Evolutionary conservation across 441 rosid genomes (phyloP).

Genomic region (Erodium texanum): DNA sequence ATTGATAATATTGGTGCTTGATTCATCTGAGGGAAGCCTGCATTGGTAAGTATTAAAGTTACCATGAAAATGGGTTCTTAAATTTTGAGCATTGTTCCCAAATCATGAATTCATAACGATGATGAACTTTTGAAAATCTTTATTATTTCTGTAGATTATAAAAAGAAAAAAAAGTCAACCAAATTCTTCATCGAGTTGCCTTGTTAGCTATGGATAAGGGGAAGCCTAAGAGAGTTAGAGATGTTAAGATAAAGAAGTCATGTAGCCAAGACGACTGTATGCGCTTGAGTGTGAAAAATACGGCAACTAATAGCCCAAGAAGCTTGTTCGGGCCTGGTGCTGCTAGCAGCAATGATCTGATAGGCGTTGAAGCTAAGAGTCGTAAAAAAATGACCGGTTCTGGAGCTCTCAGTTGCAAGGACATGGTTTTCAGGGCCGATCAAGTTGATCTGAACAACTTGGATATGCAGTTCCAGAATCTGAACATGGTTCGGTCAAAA

Average conservation of each 20-base stretch:
- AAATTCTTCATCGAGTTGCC: background rate
- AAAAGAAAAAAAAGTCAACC: background rate
- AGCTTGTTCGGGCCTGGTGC: background rate
- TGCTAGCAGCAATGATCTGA: background rate
- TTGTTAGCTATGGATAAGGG: background rate
- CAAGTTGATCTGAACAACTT: conserved; percentile 67
- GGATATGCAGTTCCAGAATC: conserved; percentile 73
- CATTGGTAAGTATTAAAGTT: background rate
- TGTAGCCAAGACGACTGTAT: background rate
- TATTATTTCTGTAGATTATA: background rate
- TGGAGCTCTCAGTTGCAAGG: conserved; percentile 38
- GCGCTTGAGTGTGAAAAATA: background rate
- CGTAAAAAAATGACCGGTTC: background rate
- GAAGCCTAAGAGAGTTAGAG: background rate
- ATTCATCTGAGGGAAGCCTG: background rate
- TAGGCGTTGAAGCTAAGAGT: background rate
- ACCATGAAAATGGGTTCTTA: background rate
- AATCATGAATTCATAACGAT: background rate
- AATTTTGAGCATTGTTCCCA: background rate
- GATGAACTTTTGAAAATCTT: background rate
- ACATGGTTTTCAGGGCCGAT: conserved; percentile 49
- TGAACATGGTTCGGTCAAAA: conserved; percentile 70
- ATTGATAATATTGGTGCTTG: background rate
- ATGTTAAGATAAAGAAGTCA: background rate
- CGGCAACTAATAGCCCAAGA: background rate